Percentiles rank a stretch among this genome's conserved stretches.
Conservation (phyloP, 2,329 filamentous ascomycete species). For the Calonectria pseudoturangicola region DNA sequence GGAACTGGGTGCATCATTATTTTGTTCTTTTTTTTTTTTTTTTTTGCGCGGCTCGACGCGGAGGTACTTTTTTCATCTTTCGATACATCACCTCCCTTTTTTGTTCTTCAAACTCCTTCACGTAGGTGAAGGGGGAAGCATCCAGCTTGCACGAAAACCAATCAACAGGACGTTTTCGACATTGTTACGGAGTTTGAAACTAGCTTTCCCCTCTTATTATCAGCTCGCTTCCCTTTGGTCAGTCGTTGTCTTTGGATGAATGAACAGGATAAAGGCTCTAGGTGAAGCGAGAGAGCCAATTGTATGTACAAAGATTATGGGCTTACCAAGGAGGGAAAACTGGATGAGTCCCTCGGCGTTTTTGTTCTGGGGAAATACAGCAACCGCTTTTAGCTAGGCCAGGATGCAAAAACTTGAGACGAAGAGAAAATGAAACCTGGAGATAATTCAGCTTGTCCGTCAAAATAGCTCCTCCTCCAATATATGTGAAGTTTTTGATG, state of each 20-base stretch:
- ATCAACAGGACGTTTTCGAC: conserved; percentile 33
- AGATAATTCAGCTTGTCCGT: not conserved
- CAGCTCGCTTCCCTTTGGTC: not conserved
- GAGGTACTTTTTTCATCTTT: conserved; percentile 35
- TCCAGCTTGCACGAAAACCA: conserved; percentile 10
- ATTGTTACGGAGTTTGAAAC: conserved; percentile 39
- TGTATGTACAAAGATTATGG: conserved; percentile 26
- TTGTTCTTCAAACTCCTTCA: not conserved
- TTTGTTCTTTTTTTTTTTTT: conserved; percentile 6
- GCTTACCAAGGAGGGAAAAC: not conserved
- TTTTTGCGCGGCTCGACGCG: conserved; percentile 25
- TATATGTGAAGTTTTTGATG: not conserved
- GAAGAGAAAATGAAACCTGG: conserved; percentile 19
- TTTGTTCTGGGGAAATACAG: conserved; percentile 10
- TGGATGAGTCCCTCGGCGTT: conserved; percentile 16
- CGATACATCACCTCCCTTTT: conserved; percentile 9
- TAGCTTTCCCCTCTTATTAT: not conserved
- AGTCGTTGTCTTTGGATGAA: conserved; percentile 21
- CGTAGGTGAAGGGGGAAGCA: not conserved
- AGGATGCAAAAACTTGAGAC: conserved; percentile 9
- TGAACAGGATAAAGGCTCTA: conserved; percentile 4
- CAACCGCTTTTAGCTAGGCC: conserved; percentile 3
- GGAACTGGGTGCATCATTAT: conserved; percentile 43
- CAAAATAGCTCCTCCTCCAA: not conserved
- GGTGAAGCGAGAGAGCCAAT: not conserved